Base-by-base conservation (phyloP, 2,329 filamentous ascomycete genomes). In the Furcasterigmium sp. region DNA sequence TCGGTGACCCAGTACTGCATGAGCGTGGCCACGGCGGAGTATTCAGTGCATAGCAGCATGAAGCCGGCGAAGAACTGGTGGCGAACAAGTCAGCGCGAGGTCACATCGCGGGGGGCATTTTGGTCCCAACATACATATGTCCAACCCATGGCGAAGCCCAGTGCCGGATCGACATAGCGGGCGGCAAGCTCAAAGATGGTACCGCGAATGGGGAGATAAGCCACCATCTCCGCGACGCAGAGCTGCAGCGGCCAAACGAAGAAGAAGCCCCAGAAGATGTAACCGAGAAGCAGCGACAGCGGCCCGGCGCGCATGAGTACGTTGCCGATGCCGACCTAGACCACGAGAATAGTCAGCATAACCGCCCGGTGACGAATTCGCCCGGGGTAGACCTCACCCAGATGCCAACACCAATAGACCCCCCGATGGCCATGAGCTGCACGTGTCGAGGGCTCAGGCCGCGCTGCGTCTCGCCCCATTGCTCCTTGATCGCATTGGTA, bases 91-190 rank as follows among this genome's bases (percentile, higher is more conserved):
- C 11, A 26, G 23, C 23, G 7, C 7, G 7, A 7, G 23, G 11
- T 26, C 23, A 7, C 7, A 26, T 7, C 7, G 7, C 23, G 11
- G 23, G 23, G 11, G 23, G 11, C 23, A 26, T 7, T 7, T 26
- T n/a, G n/a, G n/a, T n/a, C n/a, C n/a, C 23, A 21, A 38, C 20
- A n/a, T 25, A 38, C 13, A 18, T 50, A 50, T 15, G 69, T 73
- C 68, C 69, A 73, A 10, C 68, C 72, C 56, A 74, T 67, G 40
- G 72, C 72, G 48, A 80, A 80, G 11, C 76, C 78, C 28, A 82
- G 60, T 13, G 73, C 73, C 3, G 74, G 72, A 51, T 82, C 77
- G 23, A 77, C 69, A 48, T 75, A 80, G 15, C 76, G 70, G 14
- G 63, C 66, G 43, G 72, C 73, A 39, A 77, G 70, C 48, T 78